Base-by-base conservation (phyloP, 2,329 filamentous ascomycete genomes). In the Salinomyces thailandicus region DNA sequence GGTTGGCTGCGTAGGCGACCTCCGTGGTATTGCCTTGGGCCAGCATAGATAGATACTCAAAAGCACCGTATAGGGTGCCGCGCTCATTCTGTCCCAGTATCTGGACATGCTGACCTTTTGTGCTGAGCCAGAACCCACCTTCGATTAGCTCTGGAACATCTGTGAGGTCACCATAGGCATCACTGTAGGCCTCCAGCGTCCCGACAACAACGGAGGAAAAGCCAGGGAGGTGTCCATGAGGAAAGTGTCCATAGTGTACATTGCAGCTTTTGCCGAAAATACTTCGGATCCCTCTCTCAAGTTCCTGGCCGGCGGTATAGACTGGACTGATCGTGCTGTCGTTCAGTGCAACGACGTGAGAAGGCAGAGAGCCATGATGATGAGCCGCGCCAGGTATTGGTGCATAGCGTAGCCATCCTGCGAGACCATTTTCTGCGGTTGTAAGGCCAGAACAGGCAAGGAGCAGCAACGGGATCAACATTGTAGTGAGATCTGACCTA, bases 11-110 rank as follows among this genome's bases (percentile, higher is more conserved):
- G 31, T 67, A 66, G 4, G 66, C 53, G 0, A 67, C 62, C 1
- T 62, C 46, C 0, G 65, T 64, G 40, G 74, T 62, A 31, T 77
- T 69, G 16, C 68, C 71, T 52, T 77, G 76, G 0, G 70, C 73
- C n/a, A 84, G 62, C 54, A 71, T 67, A 1, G 73, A 77, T 7
- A 84, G 65, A 44, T 81, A 83, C 43, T 80, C 72, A 47, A 81
- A 83, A 4, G 78, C 66, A 5, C 79, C 79, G 46, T 83, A 83
- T 1, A 84, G 65, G 4, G 76, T 73, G 9, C 77, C 79, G 0
- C 77, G 71, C 49, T 81, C 75, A 46, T 80, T 81, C 42, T 74
- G 66, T 0, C 77, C 77, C 1, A 81, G 51, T 33, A 82, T 81
- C 22, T 69, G 60, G 15, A 79, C 67, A 0, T 57, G 58, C 1